Evolutionary conservation across 345 rosid genomes (phyloP).

Genomic region (Salix dunnii): DNA sequence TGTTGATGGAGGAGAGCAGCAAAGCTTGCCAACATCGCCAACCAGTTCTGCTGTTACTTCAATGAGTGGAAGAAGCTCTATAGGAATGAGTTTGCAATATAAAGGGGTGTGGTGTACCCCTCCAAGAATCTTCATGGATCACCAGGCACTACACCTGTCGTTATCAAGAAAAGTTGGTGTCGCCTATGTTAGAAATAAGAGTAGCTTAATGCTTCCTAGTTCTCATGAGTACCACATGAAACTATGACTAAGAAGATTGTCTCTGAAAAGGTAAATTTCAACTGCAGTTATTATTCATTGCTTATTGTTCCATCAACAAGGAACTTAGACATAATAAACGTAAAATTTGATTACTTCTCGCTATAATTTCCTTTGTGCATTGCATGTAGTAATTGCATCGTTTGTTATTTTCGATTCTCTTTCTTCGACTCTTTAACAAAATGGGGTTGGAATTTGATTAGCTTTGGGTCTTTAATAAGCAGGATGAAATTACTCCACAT

Average conservation of each 20-base stretch:
- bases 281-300: background rate
- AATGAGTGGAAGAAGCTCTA: slow-evolving; percentile 80
- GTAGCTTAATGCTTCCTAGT: background rate
- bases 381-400: background rate
- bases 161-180: background rate
- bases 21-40: slow-evolving; percentile 71
- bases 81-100: slow-evolving; percentile 75
- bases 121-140: slow-evolving; percentile 95
- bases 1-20: slow-evolving; percentile 64
- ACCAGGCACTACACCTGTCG: slow-evolving; percentile 48
- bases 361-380: background rate
- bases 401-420: background rate
- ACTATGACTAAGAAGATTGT: background rate
- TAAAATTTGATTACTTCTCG: background rate
- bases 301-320: background rate
- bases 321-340: background rate
- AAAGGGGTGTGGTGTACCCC: slow-evolving; percentile 94
- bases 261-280: background rate
- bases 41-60: slow-evolving; percentile 84
- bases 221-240: background rate
- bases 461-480: slow-evolving; percentile 12
- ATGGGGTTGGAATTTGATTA: background rate
- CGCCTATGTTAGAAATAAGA: slow-evolving; percentile 31
- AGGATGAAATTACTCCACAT: slow-evolving; percentile 92
- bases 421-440: background rate